These are phyloP conservation scores for Colletotrichum godetiae DNA, from an alignment of 2,329 filamentous ascomycete species.

Conservation along the genomic window DNA sequence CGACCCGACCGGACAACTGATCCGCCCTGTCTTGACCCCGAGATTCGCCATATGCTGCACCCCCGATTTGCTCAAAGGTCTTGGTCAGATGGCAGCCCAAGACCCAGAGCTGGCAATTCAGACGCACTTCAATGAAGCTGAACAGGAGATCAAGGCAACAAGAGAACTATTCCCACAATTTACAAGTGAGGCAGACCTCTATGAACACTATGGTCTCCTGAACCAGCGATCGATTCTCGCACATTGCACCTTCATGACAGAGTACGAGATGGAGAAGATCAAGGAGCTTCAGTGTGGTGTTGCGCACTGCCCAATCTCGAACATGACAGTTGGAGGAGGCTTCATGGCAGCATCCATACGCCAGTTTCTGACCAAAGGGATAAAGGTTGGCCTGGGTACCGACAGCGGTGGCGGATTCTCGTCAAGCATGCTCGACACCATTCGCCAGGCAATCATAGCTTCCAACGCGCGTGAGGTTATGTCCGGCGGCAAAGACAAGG, in stretches of 20 bases:
- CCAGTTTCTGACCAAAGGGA: constrained; percentile 65
- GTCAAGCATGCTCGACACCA: constrained; percentile 67
- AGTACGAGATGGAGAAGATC: constrained; percentile 64
- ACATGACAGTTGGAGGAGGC: constrained; percentile 71
- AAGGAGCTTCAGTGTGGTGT: constrained; percentile 64
- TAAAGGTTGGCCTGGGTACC: constrained; percentile 76
- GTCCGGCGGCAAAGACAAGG: constrained; percentile 53
- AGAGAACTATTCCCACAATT: constrained; percentile 66
- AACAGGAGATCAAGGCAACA: constrained; percentile 69
- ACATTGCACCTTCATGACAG: constrained; percentile 72
- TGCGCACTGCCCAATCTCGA: constrained; percentile 73
- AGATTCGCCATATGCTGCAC: constrained; percentile 72
- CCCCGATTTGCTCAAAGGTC: constrained; percentile 61
- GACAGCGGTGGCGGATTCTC: constrained; percentile 74
- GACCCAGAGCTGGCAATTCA: constrained; percentile 67
- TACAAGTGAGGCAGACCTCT: constrained; percentile 68
- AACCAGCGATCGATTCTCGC: constrained; percentile 69
- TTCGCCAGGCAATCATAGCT: constrained; percentile 68
- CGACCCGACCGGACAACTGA: constrained; percentile 55
- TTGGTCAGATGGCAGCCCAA: constrained; percentile 63
- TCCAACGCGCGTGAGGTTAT: constrained; percentile 59
- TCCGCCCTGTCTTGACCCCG: constrained; percentile 66
- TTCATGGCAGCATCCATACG: constrained; percentile 72
- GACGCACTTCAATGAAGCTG: constrained; percentile 75
- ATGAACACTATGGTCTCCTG: constrained; percentile 66